Base-by-base conservation (phyloP, 1,284 basidiomycete species). In the Leucoagaricus sp. region DNA sequence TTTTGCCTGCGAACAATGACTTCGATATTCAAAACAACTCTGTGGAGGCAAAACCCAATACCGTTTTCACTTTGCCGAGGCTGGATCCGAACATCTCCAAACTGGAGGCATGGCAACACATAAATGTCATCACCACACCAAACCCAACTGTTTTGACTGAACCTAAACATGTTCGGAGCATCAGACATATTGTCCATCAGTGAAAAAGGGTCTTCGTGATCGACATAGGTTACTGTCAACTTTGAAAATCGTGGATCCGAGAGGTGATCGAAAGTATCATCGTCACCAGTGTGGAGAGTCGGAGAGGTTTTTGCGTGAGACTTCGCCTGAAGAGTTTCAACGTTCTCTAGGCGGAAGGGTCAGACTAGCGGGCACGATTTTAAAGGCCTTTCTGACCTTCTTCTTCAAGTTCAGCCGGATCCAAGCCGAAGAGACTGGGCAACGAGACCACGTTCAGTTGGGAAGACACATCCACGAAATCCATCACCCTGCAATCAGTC, bases 371-470 rank as follows among this genome's bases (percentile, higher is more conserved):
- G 19, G 29, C 17, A 34, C 12, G 31, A 9, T 36, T 41, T 8
- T 7, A 19, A 19, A 28, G 13, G 17, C n/a, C 17, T 15, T 6
- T 4, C 25, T 46, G 52, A 87, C 89, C 83, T 48, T 90, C 84
- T 13, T 88, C 79, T 29, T 65, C 64, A 5, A 87, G 66, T 49
- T 86, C 84, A 4, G 77, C 73, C n/a, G 92, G 87, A 64, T 92
- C 86, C 1, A 98, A 74, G 0, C 96, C 96, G 64, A 95, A 93
- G 7, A 98, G 73, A 2, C 91, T 93, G 0, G 96, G 96, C 1
- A 84, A 82, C 15, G 89, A 93, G 15, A 94, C 74, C 26, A 97
- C 77, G 4, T 93, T 93, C 19, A 90, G 80, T n/a, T 87, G 82
- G 26, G 76, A 76, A 25, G 84, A 78, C 52, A 84, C 92, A 62